Conservation (phyloP, 495 filamentous ascomycete species). For the Neurospora sp. region DNA sequence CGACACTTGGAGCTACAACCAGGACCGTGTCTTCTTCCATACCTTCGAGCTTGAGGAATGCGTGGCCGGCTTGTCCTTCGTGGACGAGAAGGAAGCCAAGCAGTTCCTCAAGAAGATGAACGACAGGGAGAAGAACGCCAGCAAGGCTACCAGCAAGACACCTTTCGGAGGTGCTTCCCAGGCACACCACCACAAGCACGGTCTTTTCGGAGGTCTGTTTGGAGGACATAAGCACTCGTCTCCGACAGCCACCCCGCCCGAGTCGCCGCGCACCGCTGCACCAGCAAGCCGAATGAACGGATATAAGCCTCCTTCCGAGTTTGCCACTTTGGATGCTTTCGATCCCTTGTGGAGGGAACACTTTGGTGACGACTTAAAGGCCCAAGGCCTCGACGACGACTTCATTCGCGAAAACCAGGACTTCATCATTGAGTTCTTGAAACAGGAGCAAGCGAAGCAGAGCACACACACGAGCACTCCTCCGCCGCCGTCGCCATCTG, state of each 20-base stretch:
- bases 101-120: slow-evolving; percentile 92
- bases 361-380: slow-evolving; percentile 63
- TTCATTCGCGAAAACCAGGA: slow-evolving; percentile 87
- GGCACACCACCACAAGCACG: slow-evolving; percentile 30
- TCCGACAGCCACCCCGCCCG: slow-evolving; percentile 38
- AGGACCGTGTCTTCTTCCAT: slow-evolving; percentile 94
- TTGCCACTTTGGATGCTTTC: slow-evolving; percentile 64
- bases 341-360: slow-evolving; percentile 80
- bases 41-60: slow-evolving; percentile 91
- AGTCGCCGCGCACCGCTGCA: slow-evolving; percentile 37
- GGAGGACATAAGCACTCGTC: slow-evolving; percentile 60
- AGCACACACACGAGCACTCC: slow-evolving; percentile 39
- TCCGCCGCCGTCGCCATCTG: slow-evolving; percentile 43
- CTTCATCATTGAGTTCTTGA: slow-evolving; percentile 88
- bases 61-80: slow-evolving; percentile 80
- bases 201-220: slow-evolving; percentile 55
- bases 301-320: slow-evolving; percentile 34
- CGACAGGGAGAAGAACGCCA: slow-evolving; percentile 85
- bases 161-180: slow-evolving; percentile 56
- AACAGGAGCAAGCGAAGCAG: slow-evolving; percentile 57
- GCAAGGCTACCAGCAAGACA: slow-evolving; percentile 68
- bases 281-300: slow-evolving; percentile 34
- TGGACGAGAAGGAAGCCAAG: slow-evolving; percentile 93
- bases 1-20: slow-evolving; percentile 87
- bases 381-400: slow-evolving; percentile 87